Conservation (phyloP, 2,329 filamentous ascomycete species). For the Leptographium wingfieldii region DNA sequence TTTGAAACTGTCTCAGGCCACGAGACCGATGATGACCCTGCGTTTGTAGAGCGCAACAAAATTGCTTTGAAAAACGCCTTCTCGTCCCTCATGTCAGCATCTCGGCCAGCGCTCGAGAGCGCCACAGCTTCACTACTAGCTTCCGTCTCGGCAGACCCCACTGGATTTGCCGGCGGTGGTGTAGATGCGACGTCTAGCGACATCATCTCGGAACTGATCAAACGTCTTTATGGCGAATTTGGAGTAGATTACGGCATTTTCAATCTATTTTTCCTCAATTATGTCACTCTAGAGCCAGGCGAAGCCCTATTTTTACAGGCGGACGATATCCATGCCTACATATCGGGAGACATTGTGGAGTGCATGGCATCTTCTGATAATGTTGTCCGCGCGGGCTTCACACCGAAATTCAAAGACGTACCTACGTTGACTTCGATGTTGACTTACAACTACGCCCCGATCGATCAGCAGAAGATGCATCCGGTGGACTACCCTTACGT, state of each 20-base stretch:
- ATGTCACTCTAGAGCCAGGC: conserved; percentile 72
- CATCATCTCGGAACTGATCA: conserved; percentile 64
- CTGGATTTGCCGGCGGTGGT: conserved; percentile 62
- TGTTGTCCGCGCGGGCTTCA: conserved; percentile 92
- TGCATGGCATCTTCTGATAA: conserved; percentile 99
- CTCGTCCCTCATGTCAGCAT: conserved; percentile 66
- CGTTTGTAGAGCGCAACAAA: conserved; percentile 50
- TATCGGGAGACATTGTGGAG: conserved; percentile 90
- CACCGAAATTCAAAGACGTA: conserved; percentile 97
- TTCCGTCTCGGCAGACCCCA: conserved; percentile 44
- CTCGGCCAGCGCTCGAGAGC: conserved; percentile 48
- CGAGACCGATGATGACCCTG: conserved; percentile 24
- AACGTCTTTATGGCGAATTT: conserved; percentile 70
- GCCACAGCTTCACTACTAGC: conserved; percentile 58
- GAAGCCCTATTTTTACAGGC: conserved; percentile 94
- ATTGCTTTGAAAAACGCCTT: conserved; percentile 65
- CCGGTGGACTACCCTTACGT: conserved; percentile 78
- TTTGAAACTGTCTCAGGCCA: conserved; percentile 35
- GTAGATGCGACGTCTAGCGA: conserved; percentile 54
- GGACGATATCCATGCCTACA: conserved; percentile 94
- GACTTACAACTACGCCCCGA: conserved; percentile 91
- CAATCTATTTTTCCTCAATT: conserved; percentile 95
- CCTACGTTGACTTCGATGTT: conserved; percentile 78
- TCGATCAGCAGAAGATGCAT: conserved; percentile 85
- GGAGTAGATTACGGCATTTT: conserved; percentile 86